These are phyloP conservation scores for Trichoderma semiorbis DNA, from an alignment of 2,329 filamentous ascomycete genomes.

Conservation along the genomic window DNA sequence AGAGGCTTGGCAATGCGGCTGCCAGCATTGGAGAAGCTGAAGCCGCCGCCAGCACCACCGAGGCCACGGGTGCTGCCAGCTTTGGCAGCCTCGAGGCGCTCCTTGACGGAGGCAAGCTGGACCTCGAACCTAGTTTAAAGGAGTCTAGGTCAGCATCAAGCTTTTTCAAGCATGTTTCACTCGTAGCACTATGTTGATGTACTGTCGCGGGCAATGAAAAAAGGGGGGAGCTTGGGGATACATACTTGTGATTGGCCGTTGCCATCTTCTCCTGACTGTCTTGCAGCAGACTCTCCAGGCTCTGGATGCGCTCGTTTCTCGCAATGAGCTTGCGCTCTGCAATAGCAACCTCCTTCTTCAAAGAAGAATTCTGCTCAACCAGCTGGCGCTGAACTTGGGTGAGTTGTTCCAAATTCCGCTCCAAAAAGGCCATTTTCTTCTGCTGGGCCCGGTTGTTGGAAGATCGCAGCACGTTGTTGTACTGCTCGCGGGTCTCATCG, in stretches of 20 bases:
- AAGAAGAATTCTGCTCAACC: conserved; percentile 91
- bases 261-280: conserved; percentile 99
- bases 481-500: conserved; percentile 96
- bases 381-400: conserved; percentile 96
- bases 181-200: conserved; percentile 27
- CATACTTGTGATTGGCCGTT: conserved; percentile 93
- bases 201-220: conserved; percentile 9
- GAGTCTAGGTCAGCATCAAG: conserved; percentile 14
- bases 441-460: conserved; percentile 98
- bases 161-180: conserved; percentile 3
- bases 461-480: conserved; percentile 94
- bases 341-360: conserved; percentile 99
- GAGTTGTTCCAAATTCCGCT: conserved; percentile 95
- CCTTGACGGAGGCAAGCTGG: conserved; percentile 95
- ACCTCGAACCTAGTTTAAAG: conserved; percentile 76
- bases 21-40: conserved; percentile 65
- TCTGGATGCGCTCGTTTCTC: conserved; percentile 93
- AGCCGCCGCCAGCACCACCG: conserved; percentile 62
- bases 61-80: conserved; percentile 84
- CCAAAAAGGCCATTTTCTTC: conserved; percentile 99
- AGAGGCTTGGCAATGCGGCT: conserved; percentile 69
- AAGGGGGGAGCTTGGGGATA: conserved; percentile 23
- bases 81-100: conserved; percentile 94
- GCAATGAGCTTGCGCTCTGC: conserved; percentile 96
- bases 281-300: conserved; percentile 84